phyloP scores from a whole-genome alignment of 1,139 yeast species.

The Sugiyamaella castrensis region DNA sequence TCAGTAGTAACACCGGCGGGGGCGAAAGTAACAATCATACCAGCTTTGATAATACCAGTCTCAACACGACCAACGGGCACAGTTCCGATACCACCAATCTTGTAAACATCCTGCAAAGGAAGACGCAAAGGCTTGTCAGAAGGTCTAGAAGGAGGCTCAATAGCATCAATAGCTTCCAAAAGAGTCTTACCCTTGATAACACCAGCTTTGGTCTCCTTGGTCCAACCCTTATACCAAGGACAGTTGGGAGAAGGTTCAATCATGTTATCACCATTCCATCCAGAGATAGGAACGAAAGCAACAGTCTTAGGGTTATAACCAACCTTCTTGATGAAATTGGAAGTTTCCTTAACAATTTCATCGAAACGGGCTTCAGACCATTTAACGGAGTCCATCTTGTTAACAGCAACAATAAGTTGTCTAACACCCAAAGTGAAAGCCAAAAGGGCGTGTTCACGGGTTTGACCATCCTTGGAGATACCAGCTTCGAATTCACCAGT shows the following conservation, averaged over 20 bases:
- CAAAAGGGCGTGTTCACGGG: constrained; percentile 89
- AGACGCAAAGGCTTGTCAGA: constrained; percentile 88
- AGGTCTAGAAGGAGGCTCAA: constrained; percentile 84
- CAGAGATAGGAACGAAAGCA: constrained; percentile 90
- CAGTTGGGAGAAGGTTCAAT: constrained; percentile 78
- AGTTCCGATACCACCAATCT: constrained; percentile 91
- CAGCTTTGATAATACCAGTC: constrained; percentile 89
- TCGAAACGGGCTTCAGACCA: constrained; percentile 80
- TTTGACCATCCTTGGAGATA: constrained; percentile 91
- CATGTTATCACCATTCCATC: constrained; percentile 96
- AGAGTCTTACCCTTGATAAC: constrained; percentile 78
- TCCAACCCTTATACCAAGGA: constrained; percentile 93
- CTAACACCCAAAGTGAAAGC: constrained; percentile 90
- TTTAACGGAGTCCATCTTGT: constrained; percentile 91
- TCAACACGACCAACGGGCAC: constrained; percentile 95
- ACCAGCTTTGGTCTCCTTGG: constrained; percentile 81
- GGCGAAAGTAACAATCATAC: constrained; percentile 87
- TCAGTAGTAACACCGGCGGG: constrained; percentile 92
- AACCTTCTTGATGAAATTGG: constrained; percentile 88
- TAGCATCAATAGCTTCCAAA: constrained; percentile 82
- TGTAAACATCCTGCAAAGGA: constrained; percentile 90
- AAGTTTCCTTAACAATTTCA: constrained; percentile 79
- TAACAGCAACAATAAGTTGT: constrained; percentile 85
- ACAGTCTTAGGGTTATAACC: constrained; percentile 92
- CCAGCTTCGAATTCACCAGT: constrained; percentile 95